A percentile compares a stretch with the other conserved stretches of the same genome.
phyloP scores from a whole-genome alignment of 306 rosid genomes.

The Hippophae rhamnoides region DNA sequence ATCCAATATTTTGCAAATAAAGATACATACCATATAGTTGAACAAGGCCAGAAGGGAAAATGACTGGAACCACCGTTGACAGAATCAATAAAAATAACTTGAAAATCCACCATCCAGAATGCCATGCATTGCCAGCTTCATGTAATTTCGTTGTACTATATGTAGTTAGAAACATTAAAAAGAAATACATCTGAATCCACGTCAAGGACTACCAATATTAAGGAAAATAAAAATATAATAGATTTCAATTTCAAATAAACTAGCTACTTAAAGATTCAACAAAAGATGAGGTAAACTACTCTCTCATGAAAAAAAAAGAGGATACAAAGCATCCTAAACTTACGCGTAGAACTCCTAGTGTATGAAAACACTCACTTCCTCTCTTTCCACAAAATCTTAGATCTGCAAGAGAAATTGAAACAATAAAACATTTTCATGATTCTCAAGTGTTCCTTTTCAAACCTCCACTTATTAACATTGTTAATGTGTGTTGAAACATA shows the following conservation, averaged over 20 bases:
- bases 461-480: no score
- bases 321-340: constrained; percentile 87
- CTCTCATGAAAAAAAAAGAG: constrained; percentile 15
- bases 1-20: neutral
- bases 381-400: constrained; percentile 56
- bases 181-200: constrained; percentile 60
- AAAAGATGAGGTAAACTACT: neutral
- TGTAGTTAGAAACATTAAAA: constrained; percentile 61
- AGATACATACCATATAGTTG: constrained; percentile 57
- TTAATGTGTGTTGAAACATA: neutral
- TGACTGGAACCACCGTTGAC: constrained; percentile 51
- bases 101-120: constrained; percentile 66
- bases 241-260: neutral
- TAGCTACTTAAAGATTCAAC: neutral
- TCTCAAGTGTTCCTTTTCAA: neutral
- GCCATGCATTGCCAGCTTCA: constrained; percentile 59
- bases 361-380: constrained; percentile 55
- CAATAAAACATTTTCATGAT: neutral
- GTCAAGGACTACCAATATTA: constrained; percentile 38
- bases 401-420: constrained; percentile 34
- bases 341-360: constrained; percentile 76
- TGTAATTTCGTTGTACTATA: constrained; percentile 50
- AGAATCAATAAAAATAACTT: constrained; percentile 44
- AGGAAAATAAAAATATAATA: neutral
- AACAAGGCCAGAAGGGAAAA: constrained; percentile 42